phyloP scores from a whole-genome alignment of 2,329 filamentous ascomycete genomes.

The Sphaerostilbella broomeana region DNA sequence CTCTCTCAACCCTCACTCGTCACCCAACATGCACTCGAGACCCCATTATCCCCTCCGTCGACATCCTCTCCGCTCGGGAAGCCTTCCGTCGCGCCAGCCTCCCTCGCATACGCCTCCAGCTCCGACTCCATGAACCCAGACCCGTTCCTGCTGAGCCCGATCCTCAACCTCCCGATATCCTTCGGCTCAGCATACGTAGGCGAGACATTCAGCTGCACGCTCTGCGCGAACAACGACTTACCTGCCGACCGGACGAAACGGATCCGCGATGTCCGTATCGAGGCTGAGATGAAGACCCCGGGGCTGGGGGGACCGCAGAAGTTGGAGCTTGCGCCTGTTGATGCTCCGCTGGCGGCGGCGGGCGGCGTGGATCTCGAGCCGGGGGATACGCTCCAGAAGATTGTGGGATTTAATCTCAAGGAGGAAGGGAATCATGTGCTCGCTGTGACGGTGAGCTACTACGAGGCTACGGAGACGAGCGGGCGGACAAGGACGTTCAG shows the following conservation, averaged over 20 bases:
- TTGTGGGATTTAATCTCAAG: conserved; percentile 80
- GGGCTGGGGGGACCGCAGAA: conserved; percentile 51
- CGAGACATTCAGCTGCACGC: conserved; percentile 87
- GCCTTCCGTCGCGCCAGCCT: conserved; percentile 51
- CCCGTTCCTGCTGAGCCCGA: conserved; percentile 53
- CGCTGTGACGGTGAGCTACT: conserved; percentile 89
- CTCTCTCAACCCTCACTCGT: conserved; percentile 77
- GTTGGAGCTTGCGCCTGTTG: conserved; percentile 49
- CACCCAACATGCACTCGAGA: conserved; percentile 58
- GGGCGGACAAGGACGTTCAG: conserved; percentile 77
- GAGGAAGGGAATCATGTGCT: conserved; percentile 93
- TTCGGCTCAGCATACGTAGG: conserved; percentile 95
- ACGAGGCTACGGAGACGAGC: conserved; percentile 68
- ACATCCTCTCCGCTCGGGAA: conserved; percentile 32
- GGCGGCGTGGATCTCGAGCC: conserved; percentile 44
- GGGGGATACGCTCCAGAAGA: conserved; percentile 68
- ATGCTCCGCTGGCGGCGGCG: conserved; percentile 11
- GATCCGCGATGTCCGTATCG: conserved; percentile 72
- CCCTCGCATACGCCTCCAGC: conserved; percentile 59
- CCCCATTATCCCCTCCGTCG: conserved; percentile 37
- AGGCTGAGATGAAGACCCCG: conserved; percentile 94
- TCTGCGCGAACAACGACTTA: conserved; percentile 89
- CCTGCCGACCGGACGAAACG: conserved; percentile 31
- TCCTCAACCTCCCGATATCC: conserved; percentile 77
- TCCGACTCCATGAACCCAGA: conserved; percentile 42